Evolutionary conservation across 805 yeast species (phyloP).

Genomic region (Spathaspora sp.): DNA sequence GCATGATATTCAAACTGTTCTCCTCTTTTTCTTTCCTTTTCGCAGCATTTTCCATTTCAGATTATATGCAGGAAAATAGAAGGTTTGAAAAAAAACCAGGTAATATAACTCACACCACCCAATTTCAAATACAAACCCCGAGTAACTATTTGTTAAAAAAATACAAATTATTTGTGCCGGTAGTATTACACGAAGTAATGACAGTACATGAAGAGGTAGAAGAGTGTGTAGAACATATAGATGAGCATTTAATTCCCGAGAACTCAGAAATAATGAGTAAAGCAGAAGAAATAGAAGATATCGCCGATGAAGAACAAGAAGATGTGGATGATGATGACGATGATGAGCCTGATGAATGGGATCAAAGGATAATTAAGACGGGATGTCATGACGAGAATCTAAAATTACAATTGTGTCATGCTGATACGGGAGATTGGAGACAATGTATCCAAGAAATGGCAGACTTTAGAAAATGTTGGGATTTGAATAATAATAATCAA

Average conservation of each 20-base stretch:
- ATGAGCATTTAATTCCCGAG: not conserved
- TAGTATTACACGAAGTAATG: not conserved
- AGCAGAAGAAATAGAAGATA: not conserved
- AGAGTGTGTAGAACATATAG: not conserved
- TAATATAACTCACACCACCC: not conserved
- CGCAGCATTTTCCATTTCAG: not conserved
- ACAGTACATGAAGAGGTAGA: not conserved
- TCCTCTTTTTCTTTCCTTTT: not conserved
- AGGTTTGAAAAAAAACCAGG: not conserved
- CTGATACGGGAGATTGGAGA: slow-evolving; percentile 46
- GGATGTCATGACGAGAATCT: slow-evolving; percentile 43
- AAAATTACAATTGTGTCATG: slow-evolving; percentile 39
- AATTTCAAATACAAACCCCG: not conserved
- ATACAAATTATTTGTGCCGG: not conserved
- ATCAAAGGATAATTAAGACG: slow-evolving; percentile 40
- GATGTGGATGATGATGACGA: slow-evolving; percentile 17
- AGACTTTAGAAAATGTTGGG: slow-evolving; percentile 65
- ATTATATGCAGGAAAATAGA: not conserved
- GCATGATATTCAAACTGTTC: too few relatives aligned
- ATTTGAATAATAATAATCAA: slow-evolving; percentile 47
- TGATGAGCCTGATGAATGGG: slow-evolving; percentile 47
- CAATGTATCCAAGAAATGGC: slow-evolving; percentile 43
- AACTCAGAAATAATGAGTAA: not conserved
- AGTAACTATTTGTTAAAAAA: not conserved
- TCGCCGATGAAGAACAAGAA: not conserved